Percentiles rank a stretch among this genome's conserved stretches.
These are phyloP conservation scores for Linnemannia elongata DNA, from an alignment of 192 early-diverging fungal species.

Conservation along the genomic window DNA sequence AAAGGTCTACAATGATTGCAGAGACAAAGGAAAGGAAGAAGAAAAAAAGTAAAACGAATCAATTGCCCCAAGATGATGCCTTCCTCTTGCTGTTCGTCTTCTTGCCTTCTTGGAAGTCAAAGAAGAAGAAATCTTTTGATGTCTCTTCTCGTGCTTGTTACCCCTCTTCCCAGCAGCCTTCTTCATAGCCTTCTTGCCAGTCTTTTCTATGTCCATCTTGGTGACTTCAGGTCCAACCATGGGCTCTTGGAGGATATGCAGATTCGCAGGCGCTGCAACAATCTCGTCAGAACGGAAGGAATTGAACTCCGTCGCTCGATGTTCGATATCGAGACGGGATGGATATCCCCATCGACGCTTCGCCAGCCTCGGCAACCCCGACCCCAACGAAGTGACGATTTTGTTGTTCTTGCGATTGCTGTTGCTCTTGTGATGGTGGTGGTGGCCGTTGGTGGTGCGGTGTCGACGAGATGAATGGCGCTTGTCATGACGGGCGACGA, in stretches of 20 bases:
- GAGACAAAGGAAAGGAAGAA: background rate
- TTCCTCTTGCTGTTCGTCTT: background rate
- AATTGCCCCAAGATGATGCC: background rate
- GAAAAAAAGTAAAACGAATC: background rate
- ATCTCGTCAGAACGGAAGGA: slow-evolving; percentile 15
- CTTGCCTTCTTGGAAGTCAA: background rate
- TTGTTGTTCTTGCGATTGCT: background rate
- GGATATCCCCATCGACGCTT: slow-evolving; percentile 10
- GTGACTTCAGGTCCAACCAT: background rate
- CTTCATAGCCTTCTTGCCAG: too few species aligned
- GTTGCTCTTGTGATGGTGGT: background rate
- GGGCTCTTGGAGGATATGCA: background rate
- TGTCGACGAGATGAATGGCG: background rate
- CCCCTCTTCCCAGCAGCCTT: background rate
- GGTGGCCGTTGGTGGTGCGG: background rate
- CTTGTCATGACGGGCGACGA: slow-evolving; percentile 16
- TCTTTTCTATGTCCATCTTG: too few species aligned
- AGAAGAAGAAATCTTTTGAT: background rate
- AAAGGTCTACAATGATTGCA: background rate
- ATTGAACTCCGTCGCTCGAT: slow-evolving; percentile 13
- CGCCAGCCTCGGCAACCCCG: background rate
- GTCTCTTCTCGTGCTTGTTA: background rate
- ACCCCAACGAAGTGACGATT: background rate
- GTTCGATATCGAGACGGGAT: background rate
- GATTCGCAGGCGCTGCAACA: background rate